A percentile compares a stretch with the other conserved stretches of the same genome.
These are phyloP conservation scores for Rhodofomes roseus DNA, from an alignment of 1,284 basidiomycete species.

Conservation along the genomic window DNA sequence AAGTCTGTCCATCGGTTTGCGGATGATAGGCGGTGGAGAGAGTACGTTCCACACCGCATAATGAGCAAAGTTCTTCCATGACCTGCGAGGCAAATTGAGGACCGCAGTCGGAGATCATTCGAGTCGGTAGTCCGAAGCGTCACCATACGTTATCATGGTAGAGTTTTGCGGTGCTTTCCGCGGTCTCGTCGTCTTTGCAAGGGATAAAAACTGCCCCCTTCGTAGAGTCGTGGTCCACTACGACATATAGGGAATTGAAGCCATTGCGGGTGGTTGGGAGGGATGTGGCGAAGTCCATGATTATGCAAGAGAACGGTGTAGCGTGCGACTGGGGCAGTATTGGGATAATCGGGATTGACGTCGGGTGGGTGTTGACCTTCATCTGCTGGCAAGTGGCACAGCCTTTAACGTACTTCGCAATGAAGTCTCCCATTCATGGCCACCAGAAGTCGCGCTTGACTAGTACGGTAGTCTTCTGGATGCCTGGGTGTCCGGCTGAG, in stretches of 20 bases:
- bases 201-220: slow-evolving; percentile 30
- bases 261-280: slow-evolving; percentile 32
- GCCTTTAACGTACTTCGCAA: slow-evolving; percentile 30
- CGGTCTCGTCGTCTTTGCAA: slow-evolving; percentile 5
- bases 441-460: slow-evolving; percentile 25
- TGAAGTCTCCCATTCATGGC: slow-evolving; percentile 31
- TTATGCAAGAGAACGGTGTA: slow-evolving; percentile 17
- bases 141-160: not conserved
- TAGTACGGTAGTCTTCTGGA: slow-evolving; percentile 1
- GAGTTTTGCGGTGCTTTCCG: slow-evolving; percentile 19
- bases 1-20: too few relatives aligned
- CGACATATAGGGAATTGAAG: slow-evolving; percentile 32
- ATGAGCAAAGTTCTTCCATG: slow-evolving; percentile 23
- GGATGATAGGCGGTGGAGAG: slow-evolving; percentile 25
- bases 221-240: too few relatives aligned
- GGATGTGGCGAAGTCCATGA: slow-evolving; percentile 34
- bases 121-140: slow-evolving; percentile 21
- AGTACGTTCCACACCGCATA: slow-evolving; percentile 20
- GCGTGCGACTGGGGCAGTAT: slow-evolving; percentile 1
- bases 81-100: slow-evolving; percentile 31
- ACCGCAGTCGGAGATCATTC: slow-evolving; percentile 34
- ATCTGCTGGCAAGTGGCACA: slow-evolving; percentile 37
- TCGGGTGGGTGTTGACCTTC: slow-evolving; percentile 24
- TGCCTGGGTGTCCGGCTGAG: slow-evolving; percentile 3
- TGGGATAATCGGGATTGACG: too few relatives aligned